Base-by-base conservation (phyloP, 2,329 filamentous ascomycete genomes). In the Ophiostoma ulmi region DNA sequence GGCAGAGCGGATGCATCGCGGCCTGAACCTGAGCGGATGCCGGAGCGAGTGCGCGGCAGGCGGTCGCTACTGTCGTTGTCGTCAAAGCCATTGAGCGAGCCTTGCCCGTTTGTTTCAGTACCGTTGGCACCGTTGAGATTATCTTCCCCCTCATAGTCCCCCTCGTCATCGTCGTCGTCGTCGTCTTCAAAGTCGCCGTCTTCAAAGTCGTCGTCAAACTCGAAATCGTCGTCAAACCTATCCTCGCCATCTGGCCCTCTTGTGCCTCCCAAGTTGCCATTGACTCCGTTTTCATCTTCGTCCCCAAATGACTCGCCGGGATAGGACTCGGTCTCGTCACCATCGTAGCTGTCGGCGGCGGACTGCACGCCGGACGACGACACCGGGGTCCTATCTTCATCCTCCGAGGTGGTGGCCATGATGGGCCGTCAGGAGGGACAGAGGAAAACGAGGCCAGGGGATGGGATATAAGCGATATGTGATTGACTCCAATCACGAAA, bases 11-110 rank as follows among this genome's bases (percentile, higher is more conserved):
- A 38, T 7, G 35, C 35, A 6, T 67, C 65, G 38, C 65, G 39
- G 13, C 64, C 20, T 3, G 22, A 13, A 13, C 63, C 31, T 38
- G 13, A 5, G 41, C 39, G 8, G 22, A 39, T 20, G 20, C 35
- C 31, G 41, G 72, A 55, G 13, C 70, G 67, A 26, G 55, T 65
- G 17, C 63, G 68, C 14, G 48, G 63, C 22, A 69, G 48, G 75
- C 69, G 76, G 58, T 68, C 65, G n/a, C 77, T 76, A 31, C 77
- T 76, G 35, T 78, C 75, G 67, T 77, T 75, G 72, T 78, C 77
- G 38, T 75, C 74, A 35, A 75, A 75, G 14, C 65, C 65, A 73
- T 72, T 31, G 75, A 73, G 26, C 58, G 26, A 5, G 39, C 70
- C 20, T 52, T 36, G 11, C 22, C 14, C 14, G n/a, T 17, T 10